Evolutionary conservation across 495 filamentous ascomycete species (phyloP).

Genomic region (Tuber umbilicatum): DNA sequence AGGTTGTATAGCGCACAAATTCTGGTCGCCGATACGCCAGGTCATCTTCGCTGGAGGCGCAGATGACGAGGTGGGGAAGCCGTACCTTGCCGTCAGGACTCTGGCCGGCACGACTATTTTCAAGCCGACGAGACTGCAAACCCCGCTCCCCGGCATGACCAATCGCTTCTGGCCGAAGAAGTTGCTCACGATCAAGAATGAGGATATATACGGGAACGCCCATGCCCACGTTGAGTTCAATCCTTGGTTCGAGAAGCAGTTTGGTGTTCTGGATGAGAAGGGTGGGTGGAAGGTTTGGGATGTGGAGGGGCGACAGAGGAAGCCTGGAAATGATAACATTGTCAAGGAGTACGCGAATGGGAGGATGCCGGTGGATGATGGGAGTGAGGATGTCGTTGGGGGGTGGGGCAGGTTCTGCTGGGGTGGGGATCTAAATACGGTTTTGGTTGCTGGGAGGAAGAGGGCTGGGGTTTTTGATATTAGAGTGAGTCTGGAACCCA

Average conservation of each 20-base stretch:
- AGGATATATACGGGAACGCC: slow-evolving; percentile 16
- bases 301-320: slow-evolving; percentile 45
- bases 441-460: slow-evolving; percentile 32
- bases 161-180: slow-evolving; percentile 2
- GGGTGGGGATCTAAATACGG: slow-evolving; percentile 30
- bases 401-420: slow-evolving; percentile 36
- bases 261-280: slow-evolving; percentile 64
- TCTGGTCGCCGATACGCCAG: slow-evolving; percentile 14
- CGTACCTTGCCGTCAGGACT: slow-evolving; percentile 34
- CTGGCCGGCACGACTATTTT: slow-evolving; percentile 19
- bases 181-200: slow-evolving; percentile 13
- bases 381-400: not conserved
- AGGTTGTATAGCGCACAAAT: not conserved
- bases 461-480: slow-evolving; percentile 21
- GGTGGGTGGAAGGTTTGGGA: slow-evolving; percentile 77
- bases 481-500: slow-evolving; percentile 11
- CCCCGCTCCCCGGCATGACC: slow-evolving; percentile 4
- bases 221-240: slow-evolving; percentile 67
- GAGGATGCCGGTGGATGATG: slow-evolving; percentile 9
- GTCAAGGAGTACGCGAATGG: slow-evolving; percentile 16
- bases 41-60: slow-evolving; percentile 10
- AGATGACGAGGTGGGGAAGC: slow-evolving; percentile 4
- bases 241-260: slow-evolving; percentile 58
- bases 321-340: not conserved
- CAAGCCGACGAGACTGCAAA: slow-evolving; percentile 10